phyloP scores from a whole-genome alignment of 2,329 filamentous ascomycete genomes.

The Fusarium ambrosium region DNA sequence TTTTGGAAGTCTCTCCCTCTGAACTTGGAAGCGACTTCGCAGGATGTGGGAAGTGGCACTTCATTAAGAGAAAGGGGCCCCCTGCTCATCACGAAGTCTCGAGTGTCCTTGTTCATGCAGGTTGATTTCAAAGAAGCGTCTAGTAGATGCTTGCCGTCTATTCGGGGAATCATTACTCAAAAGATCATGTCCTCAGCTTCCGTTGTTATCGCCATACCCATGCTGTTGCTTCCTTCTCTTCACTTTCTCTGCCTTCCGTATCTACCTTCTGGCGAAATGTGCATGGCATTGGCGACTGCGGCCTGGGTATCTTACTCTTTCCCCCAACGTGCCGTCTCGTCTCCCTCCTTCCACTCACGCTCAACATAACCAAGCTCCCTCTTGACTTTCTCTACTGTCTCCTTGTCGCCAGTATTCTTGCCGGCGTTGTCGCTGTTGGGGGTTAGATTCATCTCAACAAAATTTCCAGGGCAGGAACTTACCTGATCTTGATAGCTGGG shows the following conservation, averaged over 20 bases:
- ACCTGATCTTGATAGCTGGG: slow-evolving; percentile 89
- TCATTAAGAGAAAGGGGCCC: not conserved
- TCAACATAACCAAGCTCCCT: slow-evolving; percentile 87
- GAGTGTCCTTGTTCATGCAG: not conserved
- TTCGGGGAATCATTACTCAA: slow-evolving; percentile 12
- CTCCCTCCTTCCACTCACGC: slow-evolving; percentile 83
- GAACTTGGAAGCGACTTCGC: not conserved
- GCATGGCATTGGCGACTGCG: not conserved
- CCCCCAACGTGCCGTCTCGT: slow-evolving; percentile 88
- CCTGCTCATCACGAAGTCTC: not conserved
- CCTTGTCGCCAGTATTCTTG: slow-evolving; percentile 93
- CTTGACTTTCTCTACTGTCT: slow-evolving; percentile 87
- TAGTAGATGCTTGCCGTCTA: slow-evolving; percentile 12
- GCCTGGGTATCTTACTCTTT: slow-evolving; percentile 50
- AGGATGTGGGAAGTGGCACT: not conserved
- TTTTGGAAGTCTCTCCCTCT: not conserved
- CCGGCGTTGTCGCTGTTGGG: slow-evolving; percentile 78
- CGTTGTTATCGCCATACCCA: not conserved
- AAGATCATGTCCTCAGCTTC: not conserved
- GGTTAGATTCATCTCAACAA: slow-evolving; percentile 29
- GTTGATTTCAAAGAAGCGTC: slow-evolving; percentile 3
- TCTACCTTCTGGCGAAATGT: not conserved
- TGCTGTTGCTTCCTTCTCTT: not conserved
- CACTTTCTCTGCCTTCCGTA: not conserved
- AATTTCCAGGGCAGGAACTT: slow-evolving; percentile 8